phyloP scores from a whole-genome alignment of 805 yeast species.

The Starmerella sp. region DNA sequence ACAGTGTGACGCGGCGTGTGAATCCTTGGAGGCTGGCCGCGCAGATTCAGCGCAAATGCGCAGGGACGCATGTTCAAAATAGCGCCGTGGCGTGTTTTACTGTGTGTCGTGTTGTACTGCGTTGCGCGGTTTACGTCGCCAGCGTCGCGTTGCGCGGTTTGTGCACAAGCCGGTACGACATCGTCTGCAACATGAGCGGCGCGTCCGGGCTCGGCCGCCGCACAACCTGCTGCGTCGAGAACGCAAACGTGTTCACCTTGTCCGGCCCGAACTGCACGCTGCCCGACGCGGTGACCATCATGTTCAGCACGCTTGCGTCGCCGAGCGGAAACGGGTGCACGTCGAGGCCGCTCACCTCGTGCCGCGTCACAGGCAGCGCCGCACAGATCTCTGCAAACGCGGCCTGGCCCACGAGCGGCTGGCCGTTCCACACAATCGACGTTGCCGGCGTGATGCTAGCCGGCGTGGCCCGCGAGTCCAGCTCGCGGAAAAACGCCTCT shows the following conservation, averaged over 20 bases:
- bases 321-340: constrained; percentile 31
- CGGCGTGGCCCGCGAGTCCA: constrained; percentile 27
- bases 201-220: constrained; percentile 20
- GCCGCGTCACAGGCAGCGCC: constrained; percentile 30
- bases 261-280: constrained; percentile 29
- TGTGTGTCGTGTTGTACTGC: too few relatives aligned
- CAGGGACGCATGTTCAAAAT: too few relatives aligned
- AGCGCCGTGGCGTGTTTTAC: too few relatives aligned
- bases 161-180: constrained; percentile 31
- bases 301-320: constrained; percentile 20
- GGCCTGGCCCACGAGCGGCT: constrained; percentile 33
- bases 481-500: constrained; percentile 27
- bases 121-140: too few relatives aligned
- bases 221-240: constrained; percentile 26
- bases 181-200: constrained; percentile 21
- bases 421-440: constrained; percentile 35
- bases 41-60: too few relatives aligned
- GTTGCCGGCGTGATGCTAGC: constrained; percentile 27
- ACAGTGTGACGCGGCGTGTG: too few relatives aligned
- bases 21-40: too few relatives aligned
- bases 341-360: constrained; percentile 29
- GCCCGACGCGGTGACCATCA: constrained; percentile 29
- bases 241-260: constrained; percentile 26
- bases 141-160: constrained; percentile 26
- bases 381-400: constrained; percentile 28